Evolutionary conservation across 495 filamentous ascomycete species (phyloP), one percentile per base, ranked within the genome.

Genomic region (Durotheca rogersii): DNA sequence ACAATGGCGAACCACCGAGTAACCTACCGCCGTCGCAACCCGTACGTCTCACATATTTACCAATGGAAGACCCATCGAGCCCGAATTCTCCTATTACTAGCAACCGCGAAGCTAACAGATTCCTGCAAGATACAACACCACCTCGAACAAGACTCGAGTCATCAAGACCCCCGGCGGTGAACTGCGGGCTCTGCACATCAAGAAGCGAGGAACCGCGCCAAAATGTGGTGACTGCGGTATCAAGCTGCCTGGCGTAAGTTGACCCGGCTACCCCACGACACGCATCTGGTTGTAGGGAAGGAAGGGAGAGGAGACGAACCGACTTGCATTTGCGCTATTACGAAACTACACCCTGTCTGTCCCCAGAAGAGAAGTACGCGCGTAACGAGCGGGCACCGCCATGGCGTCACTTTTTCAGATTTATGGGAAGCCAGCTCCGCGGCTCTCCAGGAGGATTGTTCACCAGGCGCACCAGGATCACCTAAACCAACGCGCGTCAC

Each of bases 191-290:
- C 88, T 96, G 61, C 90, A 97, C 84, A 89, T 95, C 80, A 96
- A 96, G 86, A 97, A 97, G 86, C 85, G 84, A 75, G 91, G 89
- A 59, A 91, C 87, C 64, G 84, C 89, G 61, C 92, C 93, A 64
- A 97, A 97, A 80, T 99, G 93, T 72, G 93, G 93, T 82, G 93
- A 96, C 81, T 96, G 93, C 70, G 91, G 91, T 66, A 84, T 85
- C 77, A 95, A 96, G 79, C 83, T 95, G 64, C 82, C 89, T 61
- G 90, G 90, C 71, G 89, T 95, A 84, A 84, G 89, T 90, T 41
- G 16, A 33, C 32, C 43, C 25, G 12, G 25, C 16, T 40, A 10
- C 41, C n/a, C n/a, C n/a, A n/a, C n/a, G n/a, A n/a, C n/a, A n/a
- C n/a, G n/a, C n/a, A n/a, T n/a, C n/a, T n/a, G n/a, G n/a, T n/a